phyloP scores from a whole-genome alignment of 164 flowering plant species.

The Malania oleifera region DNA sequence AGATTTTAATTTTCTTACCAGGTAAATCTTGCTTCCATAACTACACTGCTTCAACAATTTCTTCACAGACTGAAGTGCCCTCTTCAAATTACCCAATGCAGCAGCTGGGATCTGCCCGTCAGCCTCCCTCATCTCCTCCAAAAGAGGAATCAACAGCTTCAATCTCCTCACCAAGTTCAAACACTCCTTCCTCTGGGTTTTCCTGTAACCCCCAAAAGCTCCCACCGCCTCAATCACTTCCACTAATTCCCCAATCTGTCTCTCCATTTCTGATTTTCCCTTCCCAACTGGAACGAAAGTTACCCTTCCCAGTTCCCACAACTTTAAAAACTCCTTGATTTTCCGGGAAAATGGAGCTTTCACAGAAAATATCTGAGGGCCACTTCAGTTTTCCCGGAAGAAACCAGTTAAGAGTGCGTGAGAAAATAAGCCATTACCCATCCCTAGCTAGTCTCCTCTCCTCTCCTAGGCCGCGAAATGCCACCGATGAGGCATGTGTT shows the following conservation, averaged over 20 bases:
- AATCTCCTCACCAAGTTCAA: conserved; percentile 31
- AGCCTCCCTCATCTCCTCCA: conserved; percentile 30
- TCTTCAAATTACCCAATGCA: conserved; percentile 15
- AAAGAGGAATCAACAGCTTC: conserved; percentile 32
- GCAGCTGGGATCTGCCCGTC: conserved; percentile 5
- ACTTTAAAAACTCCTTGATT: not conserved
- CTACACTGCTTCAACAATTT: conserved; percentile 25
- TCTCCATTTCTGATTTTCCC: conserved; percentile 9
- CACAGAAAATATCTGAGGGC: no score
- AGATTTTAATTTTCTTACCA: conserved; percentile 36
- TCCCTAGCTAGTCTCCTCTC: no score
- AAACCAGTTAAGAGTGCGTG: not conserved
- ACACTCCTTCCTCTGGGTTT: conserved; percentile 29
- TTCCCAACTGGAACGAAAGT: not conserved
- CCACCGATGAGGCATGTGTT: no score
- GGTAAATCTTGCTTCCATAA: conserved; percentile 50
- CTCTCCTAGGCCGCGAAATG: no score
- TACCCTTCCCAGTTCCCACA: no score
- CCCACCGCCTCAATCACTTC: conserved; percentile 31
- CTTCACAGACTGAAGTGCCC: conserved; percentile 24
- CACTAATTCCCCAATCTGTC: conserved; percentile 21
- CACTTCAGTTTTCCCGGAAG: not conserved
- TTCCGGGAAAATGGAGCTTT: not conserved
- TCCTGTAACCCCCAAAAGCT: conserved; percentile 20
- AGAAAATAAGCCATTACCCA: not conserved